These are phyloP conservation scores for Mycena citricolor DNA, from an alignment of 1,284 basidiomycete species.

Conservation along the genomic window DNA sequence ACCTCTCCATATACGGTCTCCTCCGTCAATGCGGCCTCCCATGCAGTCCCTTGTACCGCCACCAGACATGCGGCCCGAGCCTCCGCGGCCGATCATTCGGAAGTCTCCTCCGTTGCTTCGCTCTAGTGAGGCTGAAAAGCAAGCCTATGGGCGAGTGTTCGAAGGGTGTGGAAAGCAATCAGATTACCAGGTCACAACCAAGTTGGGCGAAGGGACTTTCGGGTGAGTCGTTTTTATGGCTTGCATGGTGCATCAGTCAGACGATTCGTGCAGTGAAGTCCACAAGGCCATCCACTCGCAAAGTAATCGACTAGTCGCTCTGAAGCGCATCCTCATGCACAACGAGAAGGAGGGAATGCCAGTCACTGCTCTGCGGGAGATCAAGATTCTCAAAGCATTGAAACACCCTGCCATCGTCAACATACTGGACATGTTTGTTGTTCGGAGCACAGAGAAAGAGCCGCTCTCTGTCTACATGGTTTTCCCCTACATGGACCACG, in stretches of 20 bases:
- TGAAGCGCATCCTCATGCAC: constrained; percentile 96
- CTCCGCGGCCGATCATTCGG: constrained; percentile 27
- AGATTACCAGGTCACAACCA: constrained; percentile 82
- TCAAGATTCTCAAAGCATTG: constrained; percentile 92
- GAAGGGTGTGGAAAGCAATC: constrained; percentile 73
- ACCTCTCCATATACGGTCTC: constrained; percentile 33
- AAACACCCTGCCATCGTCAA: constrained; percentile 86
- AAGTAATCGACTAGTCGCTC: constrained; percentile 72
- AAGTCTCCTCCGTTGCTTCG: constrained; percentile 45
- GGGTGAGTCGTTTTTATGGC: constrained; percentile 54
- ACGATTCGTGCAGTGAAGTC: constrained; percentile 66
- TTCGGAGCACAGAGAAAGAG: constrained; percentile 65
- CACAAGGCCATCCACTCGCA: constrained; percentile 77
- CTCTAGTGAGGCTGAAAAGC: constrained; percentile 63
- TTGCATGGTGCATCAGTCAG: constrained; percentile 8
- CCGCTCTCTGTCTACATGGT: constrained; percentile 95
- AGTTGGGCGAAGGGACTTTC: constrained; percentile 94
- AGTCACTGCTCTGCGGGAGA: constrained; percentile 96
- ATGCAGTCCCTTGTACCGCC: too few species aligned
- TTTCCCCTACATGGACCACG: constrained; percentile 99
- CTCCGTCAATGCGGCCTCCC: constrained; percentile 32
- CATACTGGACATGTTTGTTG: constrained; percentile 90
- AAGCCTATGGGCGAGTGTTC: constrained; percentile 67
- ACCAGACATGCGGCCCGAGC: constrained; percentile 28
- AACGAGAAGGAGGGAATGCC: constrained; percentile 96